Evolutionary conservation across 306 rosid genomes (phyloP).

Genomic region (Vicia faba): DNA sequence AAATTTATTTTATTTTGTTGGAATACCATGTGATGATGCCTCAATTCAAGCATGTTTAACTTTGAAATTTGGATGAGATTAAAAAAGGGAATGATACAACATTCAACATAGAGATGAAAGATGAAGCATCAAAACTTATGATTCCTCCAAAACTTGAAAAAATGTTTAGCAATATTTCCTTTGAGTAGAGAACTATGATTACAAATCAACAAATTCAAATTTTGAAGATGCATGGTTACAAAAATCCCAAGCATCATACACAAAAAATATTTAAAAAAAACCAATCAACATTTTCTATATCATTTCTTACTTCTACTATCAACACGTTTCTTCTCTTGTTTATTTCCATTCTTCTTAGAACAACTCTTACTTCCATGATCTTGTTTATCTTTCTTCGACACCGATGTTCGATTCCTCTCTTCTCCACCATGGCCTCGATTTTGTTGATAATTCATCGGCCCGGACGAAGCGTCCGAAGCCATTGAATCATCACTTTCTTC

Average conservation of each 20-base stretch:
- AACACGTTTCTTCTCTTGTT: constrained; percentile 62
- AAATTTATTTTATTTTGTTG: not conserved
- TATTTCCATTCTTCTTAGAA: constrained; percentile 51
- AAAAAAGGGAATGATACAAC: constrained; percentile 4
- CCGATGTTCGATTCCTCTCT: constrained; percentile 33
- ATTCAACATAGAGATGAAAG: constrained; percentile 23
- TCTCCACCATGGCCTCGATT: constrained; percentile 22
- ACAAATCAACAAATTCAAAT: constrained; percentile 40
- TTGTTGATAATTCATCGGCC: constrained; percentile 45
- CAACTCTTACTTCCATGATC: constrained; percentile 53
- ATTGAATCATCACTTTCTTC: constrained; percentile 80
- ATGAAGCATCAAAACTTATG: constrained; percentile 9
- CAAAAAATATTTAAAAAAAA: not conserved
- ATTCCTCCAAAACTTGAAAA: constrained; percentile 39
- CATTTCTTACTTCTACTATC: constrained; percentile 57
- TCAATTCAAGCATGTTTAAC: not conserved
- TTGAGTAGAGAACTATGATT: constrained; percentile 30
- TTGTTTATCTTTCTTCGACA: constrained; percentile 51
- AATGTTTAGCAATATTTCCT: constrained; percentile 29
- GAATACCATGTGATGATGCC: not conserved
- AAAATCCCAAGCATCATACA: constrained; percentile 41
- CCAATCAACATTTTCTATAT: constrained; percentile 29
- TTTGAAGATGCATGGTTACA: constrained; percentile 40
- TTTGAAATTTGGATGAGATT: not conserved
- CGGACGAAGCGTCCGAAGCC: constrained; percentile 90